Percentiles rank a stretch among this genome's conserved stretches.
phyloP scores from a whole-genome alignment of 1,284 basidiomycete species.

The Marasmius oreades region DNA sequence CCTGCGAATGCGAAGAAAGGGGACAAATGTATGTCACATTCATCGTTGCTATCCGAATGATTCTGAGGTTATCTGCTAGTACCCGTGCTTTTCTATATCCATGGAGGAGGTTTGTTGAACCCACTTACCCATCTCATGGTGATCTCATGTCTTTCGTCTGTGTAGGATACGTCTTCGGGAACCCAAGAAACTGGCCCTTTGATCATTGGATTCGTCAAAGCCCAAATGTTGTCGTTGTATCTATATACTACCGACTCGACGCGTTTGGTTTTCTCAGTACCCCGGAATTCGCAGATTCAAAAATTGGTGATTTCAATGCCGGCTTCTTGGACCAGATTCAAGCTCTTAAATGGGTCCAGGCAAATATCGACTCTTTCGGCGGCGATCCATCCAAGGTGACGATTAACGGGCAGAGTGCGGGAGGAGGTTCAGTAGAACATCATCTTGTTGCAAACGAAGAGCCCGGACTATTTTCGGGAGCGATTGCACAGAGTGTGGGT shows the following conservation, averaged over 20 bases:
- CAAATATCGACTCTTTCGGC: constrained; percentile 59
- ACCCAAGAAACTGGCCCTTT: constrained; percentile 54
- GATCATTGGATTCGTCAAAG: constrained; percentile 50
- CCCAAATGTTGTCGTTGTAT: constrained; percentile 50
- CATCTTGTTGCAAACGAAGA: constrained; percentile 46
- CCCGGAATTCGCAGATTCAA: constrained; percentile 37
- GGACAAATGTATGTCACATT: constrained; percentile 34
- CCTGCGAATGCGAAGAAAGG: constrained; percentile 39
- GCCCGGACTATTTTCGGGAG: constrained; percentile 42
- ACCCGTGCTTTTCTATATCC: constrained; percentile 51
- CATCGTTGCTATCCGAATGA: not conserved
- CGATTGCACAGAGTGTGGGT: constrained; percentile 60
- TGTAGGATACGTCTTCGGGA: constrained; percentile 51
- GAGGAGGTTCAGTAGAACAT: constrained; percentile 50
- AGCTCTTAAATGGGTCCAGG: constrained; percentile 60
- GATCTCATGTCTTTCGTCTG: constrained; percentile 10
- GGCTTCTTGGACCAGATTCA: constrained; percentile 61
- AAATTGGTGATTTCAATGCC: constrained; percentile 51
- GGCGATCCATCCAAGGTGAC: constrained; percentile 55
- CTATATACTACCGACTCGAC: constrained; percentile 51
- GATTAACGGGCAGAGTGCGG: constrained; percentile 64
- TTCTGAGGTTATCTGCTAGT: constrained; percentile 2
- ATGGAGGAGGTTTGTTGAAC: constrained; percentile 49
- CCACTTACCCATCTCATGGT: constrained; percentile 5
- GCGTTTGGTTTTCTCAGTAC: constrained; percentile 51